phyloP scores from a whole-genome alignment of 768 basidiomycete species.

The Ramaria rubella region DNA sequence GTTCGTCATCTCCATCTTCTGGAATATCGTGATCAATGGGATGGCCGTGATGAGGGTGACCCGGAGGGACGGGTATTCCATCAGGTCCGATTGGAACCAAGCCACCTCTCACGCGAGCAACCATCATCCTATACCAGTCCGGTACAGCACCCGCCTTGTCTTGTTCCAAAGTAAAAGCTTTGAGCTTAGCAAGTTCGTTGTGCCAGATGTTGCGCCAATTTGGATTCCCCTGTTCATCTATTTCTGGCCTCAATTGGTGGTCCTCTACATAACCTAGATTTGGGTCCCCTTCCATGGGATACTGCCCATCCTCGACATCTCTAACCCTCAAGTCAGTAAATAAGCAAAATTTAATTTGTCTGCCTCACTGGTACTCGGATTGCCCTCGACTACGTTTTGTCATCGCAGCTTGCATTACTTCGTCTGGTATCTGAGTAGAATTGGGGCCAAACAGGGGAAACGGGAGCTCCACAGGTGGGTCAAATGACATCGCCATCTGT shows the following conservation, averaged over 20 bases:
- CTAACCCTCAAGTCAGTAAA: background rate
- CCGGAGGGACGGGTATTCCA: constrained; percentile 14
- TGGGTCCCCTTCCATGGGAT: constrained; percentile 3
- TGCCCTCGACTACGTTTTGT: background rate
- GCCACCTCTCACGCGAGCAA: constrained; percentile 67
- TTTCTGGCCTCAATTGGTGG: constrained; percentile 22
- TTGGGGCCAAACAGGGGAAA: constrained; percentile 6
- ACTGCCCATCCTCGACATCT: constrained; percentile 3
- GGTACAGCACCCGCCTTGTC: constrained; percentile 75
- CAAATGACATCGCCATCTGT: constrained; percentile 7
- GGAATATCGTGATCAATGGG: constrained; percentile 9
- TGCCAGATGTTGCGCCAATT: constrained; percentile 77
- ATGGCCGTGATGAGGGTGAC: background rate
- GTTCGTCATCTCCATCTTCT: constrained; percentile 7
- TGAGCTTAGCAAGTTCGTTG: constrained; percentile 71
- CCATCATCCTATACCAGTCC: constrained; percentile 85
- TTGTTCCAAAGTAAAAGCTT: constrained; percentile 72
- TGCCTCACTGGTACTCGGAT: background rate
- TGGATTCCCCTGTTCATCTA: constrained; percentile 74
- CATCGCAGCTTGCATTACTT: constrained; percentile 3
- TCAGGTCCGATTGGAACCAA: constrained; percentile 41
- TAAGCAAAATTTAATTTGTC: background rate
- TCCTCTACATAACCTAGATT: background rate
- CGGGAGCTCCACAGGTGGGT: constrained; percentile 3
- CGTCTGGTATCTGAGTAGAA: background rate